These are phyloP conservation scores for Neurospora sp. DNA, from an alignment of 495 filamentous ascomycete genomes.

Conservation along the genomic window DNA sequence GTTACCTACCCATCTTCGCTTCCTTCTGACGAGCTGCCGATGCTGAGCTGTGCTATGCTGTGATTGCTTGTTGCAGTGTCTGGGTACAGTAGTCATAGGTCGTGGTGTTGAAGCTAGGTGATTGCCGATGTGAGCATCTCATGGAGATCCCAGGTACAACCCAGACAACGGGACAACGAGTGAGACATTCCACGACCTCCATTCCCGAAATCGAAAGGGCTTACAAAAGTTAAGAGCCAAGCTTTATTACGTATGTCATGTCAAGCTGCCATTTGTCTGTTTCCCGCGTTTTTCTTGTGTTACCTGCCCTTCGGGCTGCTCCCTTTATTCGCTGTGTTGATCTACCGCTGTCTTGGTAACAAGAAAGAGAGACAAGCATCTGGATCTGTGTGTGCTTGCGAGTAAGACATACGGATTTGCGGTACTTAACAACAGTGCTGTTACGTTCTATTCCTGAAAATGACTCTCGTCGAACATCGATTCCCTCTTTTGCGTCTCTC, in stretches of 20 bases:
- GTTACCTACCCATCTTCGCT: neutral
- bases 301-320: neutral
- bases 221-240: neutral
- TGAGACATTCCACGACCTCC: neutral
- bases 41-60: neutral
- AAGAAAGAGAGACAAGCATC: neutral
- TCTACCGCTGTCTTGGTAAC: neutral
- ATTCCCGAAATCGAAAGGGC: neutral
- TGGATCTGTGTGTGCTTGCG: neutral
- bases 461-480: neutral
- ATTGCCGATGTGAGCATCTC: neutral
- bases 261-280: neutral
- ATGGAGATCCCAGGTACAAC: neutral
- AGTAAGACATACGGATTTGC: neutral
- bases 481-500: neutral
- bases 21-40: neutral
- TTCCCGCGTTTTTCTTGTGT: neutral
- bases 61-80: neutral
- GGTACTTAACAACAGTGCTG: neutral
- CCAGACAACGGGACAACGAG: neutral
- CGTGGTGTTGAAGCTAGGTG: neutral
- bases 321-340: neutral
- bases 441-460: neutral
- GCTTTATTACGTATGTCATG: neutral
- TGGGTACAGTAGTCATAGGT: neutral